Conservation (phyloP, 2,329 filamentous ascomycete species). For the Sordariomycetes sp. region DNA sequence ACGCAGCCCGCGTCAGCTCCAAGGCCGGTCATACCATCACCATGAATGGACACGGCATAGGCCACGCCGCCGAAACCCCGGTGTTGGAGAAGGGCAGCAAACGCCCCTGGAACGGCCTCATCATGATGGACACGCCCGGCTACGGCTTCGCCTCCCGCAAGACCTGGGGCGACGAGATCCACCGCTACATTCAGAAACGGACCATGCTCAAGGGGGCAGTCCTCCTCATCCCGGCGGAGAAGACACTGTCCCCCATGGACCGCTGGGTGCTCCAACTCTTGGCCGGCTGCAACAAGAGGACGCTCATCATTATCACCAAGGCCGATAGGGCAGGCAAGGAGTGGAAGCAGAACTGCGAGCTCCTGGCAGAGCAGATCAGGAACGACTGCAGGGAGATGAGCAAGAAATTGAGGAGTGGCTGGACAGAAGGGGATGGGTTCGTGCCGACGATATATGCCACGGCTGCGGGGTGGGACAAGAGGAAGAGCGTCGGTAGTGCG, state of each 20-base stretch:
- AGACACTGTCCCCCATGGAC: constrained; percentile 40
- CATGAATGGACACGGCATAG: constrained; percentile 48
- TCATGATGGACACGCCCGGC: constrained; percentile 42
- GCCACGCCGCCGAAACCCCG: constrained; percentile 23
- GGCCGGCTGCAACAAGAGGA: constrained; percentile 31
- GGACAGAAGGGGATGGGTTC: constrained; percentile 18
- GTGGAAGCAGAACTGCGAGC: constrained; percentile 17
- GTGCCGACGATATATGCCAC: constrained; percentile 23
- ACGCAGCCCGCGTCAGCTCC: constrained; percentile 38
- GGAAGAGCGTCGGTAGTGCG: constrained; percentile 19
- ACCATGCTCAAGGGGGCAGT: constrained; percentile 40
- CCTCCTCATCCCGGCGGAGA: constrained; percentile 43
- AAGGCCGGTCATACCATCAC: constrained; percentile 42
- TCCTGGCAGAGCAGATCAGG: constrained; percentile 16
- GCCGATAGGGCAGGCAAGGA: constrained; percentile 35
- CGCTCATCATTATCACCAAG: constrained; percentile 45
- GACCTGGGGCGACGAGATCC: constrained; percentile 44
- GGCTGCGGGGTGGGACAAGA: constrained; percentile 23
- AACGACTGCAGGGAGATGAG: constrained; percentile 18
- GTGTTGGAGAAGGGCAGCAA: constrained; percentile 21
- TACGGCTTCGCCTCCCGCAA: constrained; percentile 36
- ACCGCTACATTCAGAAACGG: constrained; percentile 38
- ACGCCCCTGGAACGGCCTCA: constrained; percentile 34
- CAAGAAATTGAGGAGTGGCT: constrained; percentile 12
- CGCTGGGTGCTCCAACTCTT: constrained; percentile 36